Evolutionary conservation across 1,139 yeast genomes (phyloP).

Genomic region (Suhomyces bokatorum): DNA sequence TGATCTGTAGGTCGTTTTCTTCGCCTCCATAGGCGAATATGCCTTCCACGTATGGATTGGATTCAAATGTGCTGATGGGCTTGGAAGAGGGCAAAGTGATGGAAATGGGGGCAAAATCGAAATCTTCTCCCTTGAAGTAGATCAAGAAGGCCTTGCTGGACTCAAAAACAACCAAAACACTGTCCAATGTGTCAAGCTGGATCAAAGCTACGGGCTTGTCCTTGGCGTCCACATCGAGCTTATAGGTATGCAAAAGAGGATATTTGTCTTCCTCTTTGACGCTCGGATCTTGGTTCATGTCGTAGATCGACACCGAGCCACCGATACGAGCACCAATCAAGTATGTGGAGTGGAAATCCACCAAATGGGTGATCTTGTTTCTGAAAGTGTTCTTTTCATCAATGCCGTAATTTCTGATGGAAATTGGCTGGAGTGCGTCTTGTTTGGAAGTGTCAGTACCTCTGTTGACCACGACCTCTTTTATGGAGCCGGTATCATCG

Average conservation of each 20-base stretch:
- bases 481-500: slow-evolving; percentile 57
- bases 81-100: slow-evolving; percentile 36
- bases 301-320: slow-evolving; percentile 44
- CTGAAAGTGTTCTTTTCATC: slow-evolving; percentile 30
- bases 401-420: slow-evolving; percentile 40
- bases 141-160: slow-evolving; percentile 53
- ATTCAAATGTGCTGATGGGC: slow-evolving; percentile 48
- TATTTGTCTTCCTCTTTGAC: slow-evolving; percentile 17
- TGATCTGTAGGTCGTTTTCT: slow-evolving; percentile 62
- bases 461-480: slow-evolving; percentile 54
- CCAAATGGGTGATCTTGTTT: slow-evolving; percentile 30
- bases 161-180: slow-evolving; percentile 43
- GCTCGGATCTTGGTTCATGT: slow-evolving; percentile 20
- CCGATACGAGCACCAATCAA: slow-evolving; percentile 45
- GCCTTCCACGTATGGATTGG: slow-evolving; percentile 45
- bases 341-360: slow-evolving; percentile 32
- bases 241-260: slow-evolving; percentile 27
- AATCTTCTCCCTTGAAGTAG: slow-evolving; percentile 28
- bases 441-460: slow-evolving; percentile 73
- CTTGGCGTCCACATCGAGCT: slow-evolving; percentile 22
- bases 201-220: slow-evolving; percentile 39
- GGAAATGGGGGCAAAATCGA: slow-evolving; percentile 32
- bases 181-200: slow-evolving; percentile 29
- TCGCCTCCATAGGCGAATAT: slow-evolving; percentile 74
- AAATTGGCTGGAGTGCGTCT: slow-evolving; percentile 55